Evolutionary conservation across 2,329 filamentous ascomycete species (phyloP), one percentile per base, ranked within the genome.

Genomic region (Pseudofabraea citricarpa): DNA sequence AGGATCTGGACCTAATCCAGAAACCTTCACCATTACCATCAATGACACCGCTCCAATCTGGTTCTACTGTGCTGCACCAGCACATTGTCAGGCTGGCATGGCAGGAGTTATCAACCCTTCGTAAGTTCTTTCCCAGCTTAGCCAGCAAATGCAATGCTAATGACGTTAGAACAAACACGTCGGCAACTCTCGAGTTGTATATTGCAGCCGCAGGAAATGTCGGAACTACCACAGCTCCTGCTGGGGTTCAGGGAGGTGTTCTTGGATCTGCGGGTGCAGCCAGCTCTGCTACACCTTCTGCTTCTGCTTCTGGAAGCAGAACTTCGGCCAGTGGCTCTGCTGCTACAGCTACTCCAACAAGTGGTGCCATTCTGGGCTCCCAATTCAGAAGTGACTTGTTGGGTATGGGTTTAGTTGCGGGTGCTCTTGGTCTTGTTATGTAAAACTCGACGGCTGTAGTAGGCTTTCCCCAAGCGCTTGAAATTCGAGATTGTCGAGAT

Each of bases 51-150:
- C 61, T 20, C 63, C 69, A 12, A 63, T 71, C 20, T 71, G 67
- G 66, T 64, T 64, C 45, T 72, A 71, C 49, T 72, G 68, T 50
- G 61, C 60, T 4, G 54, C 57, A 12, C 55, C 46, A 1, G 54
- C 52, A 13, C 67, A 71, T 51, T 72, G 69, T 46, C 59, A 66
- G 49, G 45, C 27, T 13, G 68, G 69, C 12, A 72, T 72, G 69
- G 59, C 59, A 24, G 63, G 65, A 35, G 68, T 70, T 10, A 65
- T 72, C 42, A 72, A 72, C 46, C 62, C 62, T 45, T 41, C 45
- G 55, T 58, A 49, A 47, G 63, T 63, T 43, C 47, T 49, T 42
- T 19, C 24, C 18, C 31, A 24, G 15, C 21, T 40, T 13, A 24
- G n/a, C 9, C 4, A 36, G 21, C 19, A 15, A 36, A 31, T 27